These are phyloP conservation scores for Cyberlindnera americana DNA, from an alignment of 805 yeast species.

Conservation along the genomic window DNA sequence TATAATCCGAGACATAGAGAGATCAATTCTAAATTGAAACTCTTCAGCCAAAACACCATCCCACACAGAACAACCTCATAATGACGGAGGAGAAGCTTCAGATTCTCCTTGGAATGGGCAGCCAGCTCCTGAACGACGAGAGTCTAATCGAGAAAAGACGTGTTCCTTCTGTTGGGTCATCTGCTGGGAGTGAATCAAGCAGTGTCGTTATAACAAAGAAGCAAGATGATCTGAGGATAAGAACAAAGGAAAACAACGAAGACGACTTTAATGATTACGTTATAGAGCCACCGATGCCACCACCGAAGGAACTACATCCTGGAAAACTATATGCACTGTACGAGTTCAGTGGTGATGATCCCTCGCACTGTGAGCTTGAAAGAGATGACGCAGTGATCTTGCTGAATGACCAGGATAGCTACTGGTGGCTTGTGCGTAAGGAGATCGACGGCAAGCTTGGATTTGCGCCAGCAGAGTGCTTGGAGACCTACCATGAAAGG, in stretches of 20 bases:
- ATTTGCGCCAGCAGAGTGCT: constrained; percentile 93
- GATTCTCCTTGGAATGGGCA: constrained; percentile 19
- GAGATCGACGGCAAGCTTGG: constrained; percentile 70
- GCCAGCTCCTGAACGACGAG: constrained; percentile 21
- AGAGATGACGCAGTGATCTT: constrained; percentile 82
- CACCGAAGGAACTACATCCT: constrained; percentile 81
- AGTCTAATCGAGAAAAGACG: constrained; percentile 22
- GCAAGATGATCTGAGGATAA: constrained; percentile 10
- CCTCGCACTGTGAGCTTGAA: constrained; percentile 77
- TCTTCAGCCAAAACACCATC: too few species aligned
- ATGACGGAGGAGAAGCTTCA: constrained; percentile 22
- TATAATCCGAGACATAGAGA: too few species aligned
- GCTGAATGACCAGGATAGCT: constrained; percentile 84
- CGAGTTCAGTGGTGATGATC: constrained; percentile 88
- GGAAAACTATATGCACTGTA: constrained; percentile 80
- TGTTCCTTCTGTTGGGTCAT: constrained; percentile 20
- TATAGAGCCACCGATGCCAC: constrained; percentile 40
- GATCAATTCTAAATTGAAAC: not conserved
- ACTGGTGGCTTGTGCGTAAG: constrained; percentile 90
- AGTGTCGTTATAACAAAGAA: constrained; percentile 19
- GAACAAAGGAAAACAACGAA: constrained; percentile 29
- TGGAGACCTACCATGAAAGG: constrained; percentile 89
- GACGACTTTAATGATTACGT: constrained; percentile 42
- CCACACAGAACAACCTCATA: not conserved
- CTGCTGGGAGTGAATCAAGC: constrained; percentile 21